Conservation (phyloP, 2,329 filamentous ascomycete genomes). For the Hirsutella thompsonii region DNA sequence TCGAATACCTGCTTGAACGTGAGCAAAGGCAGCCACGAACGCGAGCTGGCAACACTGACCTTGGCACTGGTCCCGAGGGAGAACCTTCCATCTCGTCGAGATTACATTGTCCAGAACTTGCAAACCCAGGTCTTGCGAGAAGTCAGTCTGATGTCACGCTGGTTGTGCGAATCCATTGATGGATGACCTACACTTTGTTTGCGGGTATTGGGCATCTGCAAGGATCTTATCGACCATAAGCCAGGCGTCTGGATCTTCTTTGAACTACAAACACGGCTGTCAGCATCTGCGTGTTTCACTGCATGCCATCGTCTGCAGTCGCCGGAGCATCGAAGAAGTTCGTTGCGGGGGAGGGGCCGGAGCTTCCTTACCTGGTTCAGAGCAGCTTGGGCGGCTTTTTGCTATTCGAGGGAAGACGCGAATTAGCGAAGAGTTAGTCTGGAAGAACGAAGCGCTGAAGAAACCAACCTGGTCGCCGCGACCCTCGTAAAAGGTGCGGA, state of each 20-base stretch:
- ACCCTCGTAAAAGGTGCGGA: slow-evolving; percentile 95
- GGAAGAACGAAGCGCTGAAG: background rate
- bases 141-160: slow-evolving; percentile 8
- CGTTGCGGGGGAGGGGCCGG: background rate
- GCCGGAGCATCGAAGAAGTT: background rate
- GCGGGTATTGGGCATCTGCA: slow-evolving; percentile 79
- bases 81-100: slow-evolving; percentile 96
- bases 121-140: slow-evolving; percentile 63
- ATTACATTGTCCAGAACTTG: slow-evolving; percentile 98
- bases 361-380: slow-evolving; percentile 67
- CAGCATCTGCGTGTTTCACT: background rate
- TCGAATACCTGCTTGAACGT: slow-evolving; percentile 59
- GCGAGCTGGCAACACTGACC: slow-evolving; percentile 31
- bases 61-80: slow-evolving; percentile 91
- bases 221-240: slow-evolving; percentile 95
- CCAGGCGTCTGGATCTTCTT: slow-evolving; percentile 97
- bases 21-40: background rate
- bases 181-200: slow-evolving; percentile 74
- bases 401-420: slow-evolving; percentile 39
- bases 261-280: slow-evolving; percentile 54
- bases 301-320: background rate
- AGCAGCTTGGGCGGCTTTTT: slow-evolving; percentile 89
- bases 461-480: slow-evolving; percentile 78
- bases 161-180: slow-evolving; percentile 1
- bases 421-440: slow-evolving; percentile 12